A percentile compares a stretch with the other conserved stretches of the same genome.
phyloP scores from a whole-genome alignment of 2,329 filamentous ascomycete genomes.

The Emergomyces orientalis region DNA sequence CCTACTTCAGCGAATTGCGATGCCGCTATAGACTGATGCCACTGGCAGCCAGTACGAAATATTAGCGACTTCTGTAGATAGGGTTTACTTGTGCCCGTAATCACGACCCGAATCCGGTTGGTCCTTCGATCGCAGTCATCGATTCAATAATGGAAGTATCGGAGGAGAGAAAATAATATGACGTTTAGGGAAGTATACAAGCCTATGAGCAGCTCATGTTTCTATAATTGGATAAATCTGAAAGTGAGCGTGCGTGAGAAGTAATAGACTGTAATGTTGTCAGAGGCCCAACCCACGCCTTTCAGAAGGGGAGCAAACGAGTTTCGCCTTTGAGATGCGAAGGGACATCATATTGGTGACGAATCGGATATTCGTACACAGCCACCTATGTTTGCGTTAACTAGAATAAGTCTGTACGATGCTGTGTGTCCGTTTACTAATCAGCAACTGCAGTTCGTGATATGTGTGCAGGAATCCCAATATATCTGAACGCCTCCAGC shows the following conservation, averaged over 20 bases:
- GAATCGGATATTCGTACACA: background rate
- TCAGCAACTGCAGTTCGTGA: no score
- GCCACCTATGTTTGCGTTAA: background rate
- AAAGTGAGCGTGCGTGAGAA: background rate
- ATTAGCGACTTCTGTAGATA: background rate
- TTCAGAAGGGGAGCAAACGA: background rate
- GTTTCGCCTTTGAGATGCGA: background rate
- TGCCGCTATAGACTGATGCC: constrained; percentile 6
- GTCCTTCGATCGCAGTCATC: background rate
- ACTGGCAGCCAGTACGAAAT: constrained; percentile 18
- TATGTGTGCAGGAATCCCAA: no score
- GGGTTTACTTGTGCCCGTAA: background rate
- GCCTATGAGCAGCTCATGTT: background rate
- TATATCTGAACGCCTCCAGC: no score
- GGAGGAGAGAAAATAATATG: background rate
- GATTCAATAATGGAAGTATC: background rate
- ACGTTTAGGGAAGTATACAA: background rate
- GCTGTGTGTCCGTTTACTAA: no score
- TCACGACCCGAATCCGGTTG: background rate
- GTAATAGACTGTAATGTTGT: background rate
- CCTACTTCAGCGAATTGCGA: constrained; percentile 17
- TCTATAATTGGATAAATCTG: background rate
- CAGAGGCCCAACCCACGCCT: background rate
- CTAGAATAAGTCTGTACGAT: no score
- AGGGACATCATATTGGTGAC: background rate